Conservation (phyloP, 176 grass and related monocot genomes). For the Phyllostachys edulis region DNA sequence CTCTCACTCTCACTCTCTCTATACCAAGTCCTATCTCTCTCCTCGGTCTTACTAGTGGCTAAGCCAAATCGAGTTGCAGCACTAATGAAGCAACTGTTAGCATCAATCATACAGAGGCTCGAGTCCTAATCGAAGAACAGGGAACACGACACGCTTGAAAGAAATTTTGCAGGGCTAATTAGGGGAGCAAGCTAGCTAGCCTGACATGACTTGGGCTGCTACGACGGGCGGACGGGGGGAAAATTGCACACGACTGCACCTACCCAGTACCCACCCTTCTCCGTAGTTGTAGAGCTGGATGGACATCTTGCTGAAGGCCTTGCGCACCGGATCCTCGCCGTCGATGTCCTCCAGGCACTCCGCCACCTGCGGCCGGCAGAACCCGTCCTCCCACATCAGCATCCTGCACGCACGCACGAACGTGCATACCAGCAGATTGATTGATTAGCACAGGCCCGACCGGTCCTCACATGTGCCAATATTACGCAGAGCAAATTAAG, state of each 20-base stretch:
- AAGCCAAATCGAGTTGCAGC: constrained; percentile 16
- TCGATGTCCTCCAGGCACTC: constrained; percentile 93
- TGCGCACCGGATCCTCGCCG: constrained; percentile 87
- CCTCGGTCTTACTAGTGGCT: neutral
- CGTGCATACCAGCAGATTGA: neutral
- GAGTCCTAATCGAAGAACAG: constrained; percentile 41
- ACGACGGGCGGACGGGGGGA: neutral
- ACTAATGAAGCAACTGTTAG: constrained; percentile 11
- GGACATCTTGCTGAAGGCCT: constrained; percentile 99
- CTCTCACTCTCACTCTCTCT: neutral
- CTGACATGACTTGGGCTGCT: neutral
- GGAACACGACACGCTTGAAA: constrained; percentile 6
- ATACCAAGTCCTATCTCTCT: neutral
- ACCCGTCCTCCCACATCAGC: constrained; percentile 99
- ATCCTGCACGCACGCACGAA: constrained; percentile 45
- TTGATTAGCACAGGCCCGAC: neutral
- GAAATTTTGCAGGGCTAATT: constrained; percentile 26
- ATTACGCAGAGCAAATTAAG: neutral
- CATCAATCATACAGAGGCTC: constrained; percentile 17
- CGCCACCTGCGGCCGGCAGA: constrained; percentile 68
- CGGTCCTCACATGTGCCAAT: neutral
- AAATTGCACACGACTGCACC: constrained; percentile 61
- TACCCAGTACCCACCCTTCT: constrained; percentile 99
- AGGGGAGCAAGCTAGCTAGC: neutral
- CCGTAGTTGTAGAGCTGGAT: constrained; percentile 99